These are phyloP conservation scores for Aspergillus baeticus DNA, from an alignment of 495 filamentous ascomycete species.

Conservation along the genomic window DNA sequence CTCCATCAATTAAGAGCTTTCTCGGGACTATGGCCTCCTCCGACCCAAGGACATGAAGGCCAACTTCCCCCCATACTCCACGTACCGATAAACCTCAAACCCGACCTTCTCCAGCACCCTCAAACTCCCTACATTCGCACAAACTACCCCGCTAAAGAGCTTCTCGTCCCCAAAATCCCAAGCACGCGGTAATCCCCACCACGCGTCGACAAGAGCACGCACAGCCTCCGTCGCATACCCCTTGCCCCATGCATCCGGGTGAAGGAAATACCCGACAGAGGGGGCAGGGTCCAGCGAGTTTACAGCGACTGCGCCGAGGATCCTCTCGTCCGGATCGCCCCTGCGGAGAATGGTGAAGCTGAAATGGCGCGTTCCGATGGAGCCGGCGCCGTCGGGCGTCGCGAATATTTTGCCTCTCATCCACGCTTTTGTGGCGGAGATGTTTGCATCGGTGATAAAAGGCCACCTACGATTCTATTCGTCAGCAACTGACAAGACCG, in stretches of 20 bases:
- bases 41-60: neutral
- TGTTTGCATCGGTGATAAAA: slow-evolving; percentile 16
- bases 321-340: slow-evolving; percentile 17
- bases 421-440: slow-evolving; percentile 22
- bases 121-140: neutral
- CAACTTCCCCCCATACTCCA: neutral
- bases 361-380: slow-evolving; percentile 18
- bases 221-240: neutral
- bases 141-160: neutral
- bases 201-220: neutral
- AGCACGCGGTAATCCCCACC: neutral
- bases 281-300: slow-evolving; percentile 27
- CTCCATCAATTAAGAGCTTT: too few relatives aligned
- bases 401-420: slow-evolving; percentile 22
- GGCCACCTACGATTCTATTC: slow-evolving; percentile 18
- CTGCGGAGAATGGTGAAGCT: slow-evolving; percentile 18
- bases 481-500: neutral
- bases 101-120: neutral
- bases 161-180: neutral
- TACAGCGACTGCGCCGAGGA: slow-evolving; percentile 23
- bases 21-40: too few relatives aligned
- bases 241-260: slow-evolving; percentile 13
- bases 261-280: slow-evolving; percentile 26
- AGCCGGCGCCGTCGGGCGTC: slow-evolving; percentile 27
- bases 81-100: neutral